Conservation (phyloP, 2,329 filamentous ascomycete species). For the Alternaria sp. region DNA sequence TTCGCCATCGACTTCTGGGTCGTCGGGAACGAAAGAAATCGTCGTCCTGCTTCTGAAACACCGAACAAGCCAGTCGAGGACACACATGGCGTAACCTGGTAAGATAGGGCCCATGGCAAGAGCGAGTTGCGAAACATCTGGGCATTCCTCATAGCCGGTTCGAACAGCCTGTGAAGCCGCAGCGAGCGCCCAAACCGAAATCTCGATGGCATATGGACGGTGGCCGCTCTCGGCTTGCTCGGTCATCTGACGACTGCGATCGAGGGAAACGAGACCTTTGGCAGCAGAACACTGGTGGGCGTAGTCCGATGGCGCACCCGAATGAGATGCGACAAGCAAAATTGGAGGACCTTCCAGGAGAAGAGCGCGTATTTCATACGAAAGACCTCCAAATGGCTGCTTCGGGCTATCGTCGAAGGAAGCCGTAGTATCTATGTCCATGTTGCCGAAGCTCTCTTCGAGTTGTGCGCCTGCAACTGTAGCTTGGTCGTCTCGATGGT, state of each 20-base stretch:
- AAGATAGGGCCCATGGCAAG: constrained; percentile 3
- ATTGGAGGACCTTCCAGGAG: constrained; percentile 3
- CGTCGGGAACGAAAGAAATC: constrained; percentile 1
- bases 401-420: not conserved
- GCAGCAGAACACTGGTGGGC: constrained; percentile 4
- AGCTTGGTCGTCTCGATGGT: not conserved
- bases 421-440: not conserved
- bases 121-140: not conserved
- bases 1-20: not conserved
- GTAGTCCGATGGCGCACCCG: not conserved
- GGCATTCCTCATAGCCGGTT: not conserved
- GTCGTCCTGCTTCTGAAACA: not conserved
- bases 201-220: constrained; percentile 4
- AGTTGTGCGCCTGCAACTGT: not conserved
- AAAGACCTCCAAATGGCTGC: not conserved
- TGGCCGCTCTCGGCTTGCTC: constrained; percentile 4
- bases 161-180: constrained; percentile 2
- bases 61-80: constrained; percentile 9
- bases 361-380: not conserved
- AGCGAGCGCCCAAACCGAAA: constrained; percentile 1
- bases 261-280: not conserved
- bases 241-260: constrained; percentile 7
- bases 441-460: not conserved
- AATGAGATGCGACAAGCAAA: not conserved
- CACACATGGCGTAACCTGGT: constrained; percentile 11